Conservation (phyloP, 2,329 filamentous ascomycete genomes). For the Penicillium capsulatum region DNA sequence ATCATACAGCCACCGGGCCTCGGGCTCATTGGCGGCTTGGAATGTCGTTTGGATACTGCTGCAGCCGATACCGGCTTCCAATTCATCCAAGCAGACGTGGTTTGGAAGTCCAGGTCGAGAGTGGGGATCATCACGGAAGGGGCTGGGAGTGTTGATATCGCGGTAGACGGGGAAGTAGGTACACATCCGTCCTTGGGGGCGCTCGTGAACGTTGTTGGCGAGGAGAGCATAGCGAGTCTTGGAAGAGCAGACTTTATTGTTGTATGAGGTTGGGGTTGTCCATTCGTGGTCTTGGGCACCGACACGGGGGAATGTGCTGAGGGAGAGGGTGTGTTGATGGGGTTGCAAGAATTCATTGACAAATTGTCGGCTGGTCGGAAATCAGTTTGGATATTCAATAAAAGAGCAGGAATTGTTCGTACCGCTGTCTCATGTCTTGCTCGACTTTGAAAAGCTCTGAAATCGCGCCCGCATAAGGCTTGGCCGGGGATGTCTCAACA, state of each 20-base stretch:
- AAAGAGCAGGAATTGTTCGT: neutral
- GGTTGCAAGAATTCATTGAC: conserved; percentile 7
- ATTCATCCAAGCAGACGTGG: conserved; percentile 12
- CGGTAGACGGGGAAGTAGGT: conserved; percentile 3
- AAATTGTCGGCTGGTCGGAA: conserved; percentile 9
- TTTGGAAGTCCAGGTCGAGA: conserved; percentile 1
- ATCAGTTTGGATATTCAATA: no score
- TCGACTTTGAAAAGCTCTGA: conserved; percentile 13
- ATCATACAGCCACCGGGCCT: conserved; percentile 19
- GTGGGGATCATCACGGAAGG: conserved; percentile 2
- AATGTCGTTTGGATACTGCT: conserved; percentile 20
- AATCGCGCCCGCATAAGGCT: conserved; percentile 12
- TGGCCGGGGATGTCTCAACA: conserved; percentile 15
- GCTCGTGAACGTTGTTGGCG: neutral
- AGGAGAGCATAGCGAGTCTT: conserved; percentile 5
- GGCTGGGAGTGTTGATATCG: conserved; percentile 1
- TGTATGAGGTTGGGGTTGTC: conserved; percentile 6
- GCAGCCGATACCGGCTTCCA: conserved; percentile 10
- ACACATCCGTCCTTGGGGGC: neutral
- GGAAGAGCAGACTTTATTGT: neutral
- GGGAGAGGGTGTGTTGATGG: conserved; percentile 7
- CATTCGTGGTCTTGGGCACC: conserved; percentile 3
- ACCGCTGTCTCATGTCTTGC: conserved; percentile 17
- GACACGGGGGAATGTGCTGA: conserved; percentile 6
- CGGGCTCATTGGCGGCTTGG: conserved; percentile 13